Evolutionary conservation across 768 basidiomycete genomes (phyloP).

Genomic region (Mycena vulgaris): DNA sequence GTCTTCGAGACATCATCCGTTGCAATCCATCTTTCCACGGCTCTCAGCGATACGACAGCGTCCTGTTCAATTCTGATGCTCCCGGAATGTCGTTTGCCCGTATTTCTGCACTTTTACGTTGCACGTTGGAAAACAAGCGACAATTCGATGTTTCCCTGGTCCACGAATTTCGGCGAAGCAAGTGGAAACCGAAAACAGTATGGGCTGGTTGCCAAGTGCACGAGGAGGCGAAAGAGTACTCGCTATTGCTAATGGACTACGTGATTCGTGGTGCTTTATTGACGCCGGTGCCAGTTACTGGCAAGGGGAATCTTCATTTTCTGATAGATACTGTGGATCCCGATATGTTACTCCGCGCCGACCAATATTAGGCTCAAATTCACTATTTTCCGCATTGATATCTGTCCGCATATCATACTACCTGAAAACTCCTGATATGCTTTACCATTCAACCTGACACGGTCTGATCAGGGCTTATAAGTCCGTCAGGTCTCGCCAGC

Average conservation of each 20-base stretch:
- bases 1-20: conserved; percentile 9
- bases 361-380: no score
- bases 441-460: no score
- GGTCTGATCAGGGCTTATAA: no score
- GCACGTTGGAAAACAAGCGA: conserved; percentile 9
- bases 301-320: no score
- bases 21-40: no score
- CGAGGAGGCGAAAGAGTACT: conserved; percentile 30
- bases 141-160: conserved; percentile 41
- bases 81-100: no score
- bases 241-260: conserved; percentile 40
- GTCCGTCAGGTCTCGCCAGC: no score
- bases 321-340: no score
- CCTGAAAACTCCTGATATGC: no score
- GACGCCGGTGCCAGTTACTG: neutral
- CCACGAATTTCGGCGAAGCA: neutral
- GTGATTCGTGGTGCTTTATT: conserved; percentile 37
- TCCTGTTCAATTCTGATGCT: conserved; percentile 25
- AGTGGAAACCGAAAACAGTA: conserved; percentile 35
- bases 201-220: conserved; percentile 39
- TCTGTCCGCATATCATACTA: no score
- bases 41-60: conserved; percentile 20
- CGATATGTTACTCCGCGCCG: no score
- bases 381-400: no score
- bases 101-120: neutral